Evolutionary conservation across 2,329 filamentous ascomycete species (phyloP).

Genomic region (Claviceps quebecensis): DNA sequence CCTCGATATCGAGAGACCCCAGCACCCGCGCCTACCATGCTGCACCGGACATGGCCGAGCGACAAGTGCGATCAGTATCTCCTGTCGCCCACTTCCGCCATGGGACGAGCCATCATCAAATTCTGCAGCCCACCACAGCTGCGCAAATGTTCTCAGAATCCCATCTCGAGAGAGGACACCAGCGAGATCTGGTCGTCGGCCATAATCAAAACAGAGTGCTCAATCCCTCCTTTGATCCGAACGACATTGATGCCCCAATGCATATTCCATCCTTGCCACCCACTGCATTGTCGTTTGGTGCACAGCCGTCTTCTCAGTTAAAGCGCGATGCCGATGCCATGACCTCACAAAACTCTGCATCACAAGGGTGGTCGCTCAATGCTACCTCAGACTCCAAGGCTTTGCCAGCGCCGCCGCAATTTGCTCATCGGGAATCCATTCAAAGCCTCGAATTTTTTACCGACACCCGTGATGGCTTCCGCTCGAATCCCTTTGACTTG

Average conservation of each 20-base stretch:
- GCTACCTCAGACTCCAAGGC: constrained; percentile 12
- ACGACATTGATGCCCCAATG: constrained; percentile 23
- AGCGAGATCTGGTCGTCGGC: neutral
- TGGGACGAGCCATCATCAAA: neutral
- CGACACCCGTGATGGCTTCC: constrained; percentile 39
- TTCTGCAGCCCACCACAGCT: neutral
- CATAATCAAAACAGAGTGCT: constrained; percentile 7
- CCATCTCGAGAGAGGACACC: neutral
- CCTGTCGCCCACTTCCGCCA: neutral
- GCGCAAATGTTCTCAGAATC: neutral
- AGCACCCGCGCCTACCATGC: neutral
- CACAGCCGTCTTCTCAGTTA: neutral
- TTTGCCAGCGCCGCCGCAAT: constrained; percentile 21
- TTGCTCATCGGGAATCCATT: constrained; percentile 24
- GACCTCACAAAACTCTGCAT: constrained; percentile 30
- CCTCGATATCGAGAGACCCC: neutral
- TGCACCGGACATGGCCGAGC: neutral
- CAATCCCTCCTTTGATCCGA: constrained; percentile 34
- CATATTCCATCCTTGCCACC: constrained; percentile 3
- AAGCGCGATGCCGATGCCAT: constrained; percentile 7
- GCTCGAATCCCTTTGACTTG: constrained; percentile 52
- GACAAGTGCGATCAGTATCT: neutral
- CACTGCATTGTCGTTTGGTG: neutral
- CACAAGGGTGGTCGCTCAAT: constrained; percentile 32
- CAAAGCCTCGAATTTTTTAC: constrained; percentile 29